These are phyloP conservation scores for Blastomyces parvus DNA, from an alignment of 2,329 filamentous ascomycete genomes.

Conservation along the genomic window DNA sequence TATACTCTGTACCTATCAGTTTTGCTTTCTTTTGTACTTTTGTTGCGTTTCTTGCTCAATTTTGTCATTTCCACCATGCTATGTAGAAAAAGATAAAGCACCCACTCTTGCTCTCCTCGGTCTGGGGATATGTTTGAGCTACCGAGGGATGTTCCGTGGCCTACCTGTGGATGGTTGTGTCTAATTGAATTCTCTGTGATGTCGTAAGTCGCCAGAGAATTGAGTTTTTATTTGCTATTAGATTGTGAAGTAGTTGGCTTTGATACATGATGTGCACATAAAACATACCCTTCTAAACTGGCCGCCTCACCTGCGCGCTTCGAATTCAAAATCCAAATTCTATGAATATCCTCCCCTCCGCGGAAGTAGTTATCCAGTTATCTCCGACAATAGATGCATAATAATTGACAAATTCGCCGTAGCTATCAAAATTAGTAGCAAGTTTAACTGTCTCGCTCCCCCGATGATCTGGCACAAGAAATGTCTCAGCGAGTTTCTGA, in stretches of 20 bases:
- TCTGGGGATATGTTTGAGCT: not conserved
- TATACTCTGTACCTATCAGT: not conserved
- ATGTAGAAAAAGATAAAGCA: not conserved
- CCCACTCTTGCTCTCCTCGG: not conserved
- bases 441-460: not conserved
- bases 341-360: not conserved
- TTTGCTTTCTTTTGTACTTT: not conserved
- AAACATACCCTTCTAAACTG: not conserved
- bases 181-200: conserved; percentile 1
- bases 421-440: not conserved
- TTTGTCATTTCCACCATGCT: not conserved
- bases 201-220: not conserved
- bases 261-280: not conserved
- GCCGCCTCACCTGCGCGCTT: not conserved
- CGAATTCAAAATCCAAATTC: not conserved
- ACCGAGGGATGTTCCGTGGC: not conserved
- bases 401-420: not conserved
- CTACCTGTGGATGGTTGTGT: not conserved
- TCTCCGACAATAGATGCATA: not conserved
- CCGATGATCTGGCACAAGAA: not conserved
- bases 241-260: not conserved
- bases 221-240: not conserved
- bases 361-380: not conserved
- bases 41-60: not conserved
- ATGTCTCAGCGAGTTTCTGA: not conserved